phyloP scores from a whole-genome alignment of 1,139 yeast species.

The Geotrichum aggregatum region DNA sequence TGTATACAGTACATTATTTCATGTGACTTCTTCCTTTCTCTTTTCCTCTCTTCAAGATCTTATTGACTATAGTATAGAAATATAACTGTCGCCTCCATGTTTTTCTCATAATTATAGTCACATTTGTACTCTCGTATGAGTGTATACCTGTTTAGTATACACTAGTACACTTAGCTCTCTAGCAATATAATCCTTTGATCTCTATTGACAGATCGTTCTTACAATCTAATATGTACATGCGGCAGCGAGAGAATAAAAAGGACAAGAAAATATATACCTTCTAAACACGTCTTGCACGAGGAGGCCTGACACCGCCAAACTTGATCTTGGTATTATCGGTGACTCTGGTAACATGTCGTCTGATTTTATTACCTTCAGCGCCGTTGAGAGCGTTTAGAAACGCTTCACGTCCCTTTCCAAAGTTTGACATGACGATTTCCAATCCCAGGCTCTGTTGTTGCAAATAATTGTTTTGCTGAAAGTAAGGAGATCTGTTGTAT shows the following conservation, averaged over 20 bases:
- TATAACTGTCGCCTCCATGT: too few species aligned
- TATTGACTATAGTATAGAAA: too few species aligned
- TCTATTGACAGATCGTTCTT: conserved; percentile 1
- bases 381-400: conserved; percentile 82
- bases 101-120: too few species aligned
- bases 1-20: neutral
- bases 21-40: neutral
- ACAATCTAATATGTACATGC: conserved; percentile 11
- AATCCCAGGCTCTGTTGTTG: conserved; percentile 21
- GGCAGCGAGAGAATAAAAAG: neutral
- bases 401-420: conserved; percentile 87
- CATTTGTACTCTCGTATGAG: too few species aligned
- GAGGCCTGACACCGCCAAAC: conserved; percentile 90
- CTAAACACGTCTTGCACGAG: conserved; percentile 74
- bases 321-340: conserved; percentile 76
- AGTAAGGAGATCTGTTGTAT: neutral
- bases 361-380: conserved; percentile 73
- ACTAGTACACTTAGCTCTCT: too few species aligned
- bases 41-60: neutral
- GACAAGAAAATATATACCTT: neutral
- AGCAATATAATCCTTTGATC: too few species aligned
- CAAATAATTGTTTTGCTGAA: neutral
- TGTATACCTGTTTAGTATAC: too few species aligned
- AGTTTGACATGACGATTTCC: conserved; percentile 73
- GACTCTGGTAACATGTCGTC: conserved; percentile 61